Base-by-base conservation (phyloP, 495 filamentous ascomycete species). In the Haplographium delicatum region DNA sequence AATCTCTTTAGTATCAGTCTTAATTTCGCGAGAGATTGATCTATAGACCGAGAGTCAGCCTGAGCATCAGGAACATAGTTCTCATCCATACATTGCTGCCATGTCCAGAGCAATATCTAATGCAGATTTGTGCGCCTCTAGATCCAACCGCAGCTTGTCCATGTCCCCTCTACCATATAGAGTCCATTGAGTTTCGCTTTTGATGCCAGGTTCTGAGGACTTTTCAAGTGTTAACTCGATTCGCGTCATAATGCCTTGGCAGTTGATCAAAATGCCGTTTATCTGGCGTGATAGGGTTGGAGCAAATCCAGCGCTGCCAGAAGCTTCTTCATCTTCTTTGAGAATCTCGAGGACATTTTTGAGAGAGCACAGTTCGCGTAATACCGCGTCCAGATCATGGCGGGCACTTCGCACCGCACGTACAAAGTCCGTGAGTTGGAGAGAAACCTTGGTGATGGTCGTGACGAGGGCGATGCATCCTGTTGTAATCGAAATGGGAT, bases 301-400 rank as follows among this genome's bases (percentile, higher is more conserved):
- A 30, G 55, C 33, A 26, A 61, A 16, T 53, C 54, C 25, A 67
- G 63, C 5, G 65, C 69, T n/a, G 13, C 56, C 51, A 22, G 66
- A 64, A 5, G 66, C 70, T n/a, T 63, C 57, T 13, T 70, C 69
- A 54, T 77, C 72, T 45, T 74, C 68, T n/a, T 64, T 62, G 22
- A 76, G 56, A 7, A 74, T 53, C 30, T 65, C 65, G n/a, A 76
- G 59, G 5, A 69, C 61, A 28, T 59, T 63, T 44, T 70, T 62
- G 43, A 78, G 62, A 8, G 73, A 74, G 51, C 69, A 62, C 26
- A 78, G 57, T 45, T 76, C 71, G 53, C 67, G 66, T 22, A 70
- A 70, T 16, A 77, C 63, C 46, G 52, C 59, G 34, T 75, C 68
- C 16, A 73, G 45, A n/a, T 75, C 72, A 31, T 64, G 48, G 19